Base-by-base conservation (phyloP, 441 rosid genomes). In the Jatropha podagrica region DNA sequence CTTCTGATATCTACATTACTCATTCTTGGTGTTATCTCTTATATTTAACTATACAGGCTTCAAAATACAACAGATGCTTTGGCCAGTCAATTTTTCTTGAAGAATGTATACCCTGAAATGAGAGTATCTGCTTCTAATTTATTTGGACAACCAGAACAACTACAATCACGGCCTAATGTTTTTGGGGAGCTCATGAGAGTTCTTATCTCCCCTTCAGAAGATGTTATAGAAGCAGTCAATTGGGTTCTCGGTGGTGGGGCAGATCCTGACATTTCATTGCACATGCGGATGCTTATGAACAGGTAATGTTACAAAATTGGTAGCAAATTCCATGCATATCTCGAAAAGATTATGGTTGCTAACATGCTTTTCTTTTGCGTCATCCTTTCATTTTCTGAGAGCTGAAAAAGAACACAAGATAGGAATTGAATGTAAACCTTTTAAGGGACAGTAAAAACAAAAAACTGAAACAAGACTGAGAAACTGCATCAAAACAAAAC, bases 51-150 rank as follows among this genome's bases (percentile, higher is more conserved):
- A 44, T 75, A 52, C 87, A 93, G 99, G 99, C 92, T 93, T 79
- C 98, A 90, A 82, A 89, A 89, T 74, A 92, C 98, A 37, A 92
- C 97, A 27, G 97, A 93, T 80, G 98, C 99, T 59, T 88, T 90
- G 83, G 96, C 91, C 51, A 87, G 89, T 85, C 99, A 95, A 71
- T 95, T 95, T 84, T 95, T 93, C 89, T 81, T 88, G 80, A 95
- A 95, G 88, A 95, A 89, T 79, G 82, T 91, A 59, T 88, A 93
- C 81, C 85, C 88, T 1, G 91, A 85, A 78, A 92, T 95, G 97
- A 90, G 96, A 76, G 73, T 72, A 78, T 92, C 87, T 44, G 98
- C 99, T 41, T 79, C 76, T 40, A 87, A 86, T 76, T 81, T 95
- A 65, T 95, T 93, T 81, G 97, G 99, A 65, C 78, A 76, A 79